These are phyloP conservation scores for Zygosaccharomyces siamensis DNA, from an alignment of 805 yeast species.

Conservation along the genomic window DNA sequence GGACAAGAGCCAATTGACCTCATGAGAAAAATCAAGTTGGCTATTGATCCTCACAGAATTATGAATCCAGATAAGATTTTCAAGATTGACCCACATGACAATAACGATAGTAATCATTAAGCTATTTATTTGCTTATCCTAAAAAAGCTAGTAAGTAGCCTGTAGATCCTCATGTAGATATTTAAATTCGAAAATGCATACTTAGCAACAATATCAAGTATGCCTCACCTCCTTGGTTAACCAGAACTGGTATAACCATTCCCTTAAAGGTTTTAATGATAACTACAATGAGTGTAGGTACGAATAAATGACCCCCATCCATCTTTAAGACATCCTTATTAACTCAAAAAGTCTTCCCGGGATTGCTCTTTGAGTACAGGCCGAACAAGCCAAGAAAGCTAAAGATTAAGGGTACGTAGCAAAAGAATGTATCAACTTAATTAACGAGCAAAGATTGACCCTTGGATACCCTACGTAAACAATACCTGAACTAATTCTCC, in stretches of 20 bases:
- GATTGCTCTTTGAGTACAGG: not conserved
- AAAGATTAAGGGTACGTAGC: not conserved
- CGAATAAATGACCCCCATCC: not conserved
- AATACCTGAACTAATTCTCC: not conserved
- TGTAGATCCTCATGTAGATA: not conserved
- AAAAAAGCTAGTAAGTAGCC: not conserved
- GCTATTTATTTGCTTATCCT: not conserved
- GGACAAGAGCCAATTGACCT: constrained; percentile 63
- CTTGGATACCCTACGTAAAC: not conserved
- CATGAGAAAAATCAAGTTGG: constrained; percentile 69
- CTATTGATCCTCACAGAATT: constrained; percentile 68
- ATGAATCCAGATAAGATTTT: constrained; percentile 79
- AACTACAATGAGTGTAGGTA: no score
- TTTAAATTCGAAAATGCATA: not conserved
- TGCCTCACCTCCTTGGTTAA: not conserved
- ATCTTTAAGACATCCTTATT: not conserved
- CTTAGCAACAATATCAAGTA: not conserved
- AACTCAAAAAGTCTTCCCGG: not conserved
- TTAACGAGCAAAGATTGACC: not conserved
- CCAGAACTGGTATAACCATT: not conserved
- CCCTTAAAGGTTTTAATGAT: not conserved
- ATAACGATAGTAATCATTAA: constrained; percentile 11
- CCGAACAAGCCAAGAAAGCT: not conserved
- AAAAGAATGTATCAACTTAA: not conserved
- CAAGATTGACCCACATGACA: constrained; percentile 45